phyloP scores from a whole-genome alignment of 139 green algal species.

The Chlorella sp. region DNA sequence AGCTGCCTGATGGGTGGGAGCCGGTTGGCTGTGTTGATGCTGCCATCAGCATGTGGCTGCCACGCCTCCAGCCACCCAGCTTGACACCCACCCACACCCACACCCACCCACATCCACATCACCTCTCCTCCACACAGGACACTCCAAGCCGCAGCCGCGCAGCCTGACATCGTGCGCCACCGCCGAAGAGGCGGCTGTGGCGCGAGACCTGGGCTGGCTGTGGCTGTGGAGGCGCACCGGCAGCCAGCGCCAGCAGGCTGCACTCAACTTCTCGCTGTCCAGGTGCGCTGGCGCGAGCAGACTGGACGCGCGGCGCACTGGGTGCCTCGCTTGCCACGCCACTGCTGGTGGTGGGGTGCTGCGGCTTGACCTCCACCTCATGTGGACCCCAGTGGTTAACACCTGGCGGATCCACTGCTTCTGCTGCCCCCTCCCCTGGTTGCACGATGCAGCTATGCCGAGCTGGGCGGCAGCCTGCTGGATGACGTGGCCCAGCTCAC shows the following conservation, averaged over 20 bases:
- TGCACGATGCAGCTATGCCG: not conserved
- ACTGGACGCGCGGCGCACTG: too few species aligned
- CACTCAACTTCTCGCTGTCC: conserved; percentile 27
- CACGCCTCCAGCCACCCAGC: too few species aligned
- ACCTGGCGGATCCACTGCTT: too few species aligned
- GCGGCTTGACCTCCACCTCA: too few species aligned
- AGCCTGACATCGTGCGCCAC: conserved; percentile 21
- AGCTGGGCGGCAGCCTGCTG: conserved; percentile 1
- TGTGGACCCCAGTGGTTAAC: too few species aligned
- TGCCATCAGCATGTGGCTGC: too few species aligned
- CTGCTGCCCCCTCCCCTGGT: too few species aligned
- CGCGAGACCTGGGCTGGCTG: conserved; percentile 23
- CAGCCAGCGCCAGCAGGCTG: conserved; percentile 3
- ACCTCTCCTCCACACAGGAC: not conserved
- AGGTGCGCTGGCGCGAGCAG: not conserved
- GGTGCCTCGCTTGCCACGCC: too few species aligned
- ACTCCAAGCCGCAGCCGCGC: conserved; percentile 26
- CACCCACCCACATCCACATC: not conserved
- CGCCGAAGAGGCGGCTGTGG: conserved; percentile 21
- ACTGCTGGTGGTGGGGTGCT: too few species aligned
- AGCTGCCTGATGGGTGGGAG: too few species aligned
- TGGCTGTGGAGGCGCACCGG: conserved; percentile 30
- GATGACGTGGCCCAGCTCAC: conserved; percentile 14
- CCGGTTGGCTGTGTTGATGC: too few species aligned
- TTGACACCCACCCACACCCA: too few species aligned